phyloP scores from a whole-genome alignment of 768 basidiomycete genomes.

The Termitomyces sp. region DNA sequence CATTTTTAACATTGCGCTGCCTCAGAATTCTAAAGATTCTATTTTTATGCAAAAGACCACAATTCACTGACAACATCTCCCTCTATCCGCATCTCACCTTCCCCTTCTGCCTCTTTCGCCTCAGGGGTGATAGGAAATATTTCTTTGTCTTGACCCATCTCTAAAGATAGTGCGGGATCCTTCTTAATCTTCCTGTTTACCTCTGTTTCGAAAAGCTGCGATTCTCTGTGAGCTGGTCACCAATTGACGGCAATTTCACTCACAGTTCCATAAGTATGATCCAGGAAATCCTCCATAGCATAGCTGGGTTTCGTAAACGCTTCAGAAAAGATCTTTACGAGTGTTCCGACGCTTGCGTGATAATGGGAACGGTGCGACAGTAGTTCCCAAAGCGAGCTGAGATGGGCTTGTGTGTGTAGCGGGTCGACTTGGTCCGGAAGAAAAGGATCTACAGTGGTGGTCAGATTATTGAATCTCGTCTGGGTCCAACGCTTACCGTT shows the following conservation, averaged over 20 bases:
- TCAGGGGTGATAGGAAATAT: neutral
- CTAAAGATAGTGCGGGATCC: constrained; percentile 58
- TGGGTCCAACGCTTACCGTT: constrained; percentile 22
- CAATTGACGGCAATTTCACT: neutral
- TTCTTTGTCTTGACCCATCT: constrained; percentile 21
- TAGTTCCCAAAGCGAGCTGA: constrained; percentile 93
- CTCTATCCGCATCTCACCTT: neutral
- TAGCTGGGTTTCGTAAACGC: constrained; percentile 93
- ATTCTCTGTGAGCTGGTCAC: neutral
- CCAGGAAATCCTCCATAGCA: constrained; percentile 92
- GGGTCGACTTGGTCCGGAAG: constrained; percentile 63
- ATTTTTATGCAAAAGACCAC: constrained; percentile 5
- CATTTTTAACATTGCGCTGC: too few species aligned
- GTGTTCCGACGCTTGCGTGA: constrained; percentile 78
- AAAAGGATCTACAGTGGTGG: constrained; percentile 55
- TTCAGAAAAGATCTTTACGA: constrained; percentile 82
- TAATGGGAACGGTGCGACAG: constrained; percentile 77
- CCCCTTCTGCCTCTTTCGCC: neutral
- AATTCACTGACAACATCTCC: constrained; percentile 5
- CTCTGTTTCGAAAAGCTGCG: constrained; percentile 85
- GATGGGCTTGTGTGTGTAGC: constrained; percentile 68
- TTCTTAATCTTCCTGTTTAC: constrained; percentile 72
- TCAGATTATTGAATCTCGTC: neutral
- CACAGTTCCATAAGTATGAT: constrained; percentile 89
- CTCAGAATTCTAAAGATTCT: neutral